phyloP scores from a whole-genome alignment of 352 stramenopile species.

The Phytopythium aichiense region DNA sequence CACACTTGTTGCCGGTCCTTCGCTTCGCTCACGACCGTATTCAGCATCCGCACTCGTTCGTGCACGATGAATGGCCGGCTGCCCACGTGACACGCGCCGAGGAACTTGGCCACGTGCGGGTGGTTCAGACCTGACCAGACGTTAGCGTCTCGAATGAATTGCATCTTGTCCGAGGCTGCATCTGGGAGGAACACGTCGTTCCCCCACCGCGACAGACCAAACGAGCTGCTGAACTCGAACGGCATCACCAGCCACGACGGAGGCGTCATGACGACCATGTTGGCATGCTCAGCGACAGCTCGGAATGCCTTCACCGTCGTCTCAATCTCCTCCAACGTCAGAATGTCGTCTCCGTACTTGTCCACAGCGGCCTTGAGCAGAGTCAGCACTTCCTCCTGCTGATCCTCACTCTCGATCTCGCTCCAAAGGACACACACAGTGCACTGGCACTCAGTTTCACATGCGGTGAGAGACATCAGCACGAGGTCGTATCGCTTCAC shows the following conservation, averaged over 20 bases:
- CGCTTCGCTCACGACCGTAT: not conserved
- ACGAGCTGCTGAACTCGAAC: conserved; percentile 1
- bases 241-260: not conserved
- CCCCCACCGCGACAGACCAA: not conserved
- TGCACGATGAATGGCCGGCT: conserved; percentile 1
- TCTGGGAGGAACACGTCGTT: not conserved
- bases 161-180: not conserved
- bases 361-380: not conserved
- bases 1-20: not conserved
- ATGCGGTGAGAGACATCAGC: not conserved
- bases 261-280: not conserved
- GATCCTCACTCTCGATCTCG: not conserved
- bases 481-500: not conserved
- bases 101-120: conserved; percentile 16
- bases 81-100: conserved; percentile 15
- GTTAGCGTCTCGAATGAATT: not conserved
- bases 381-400: not conserved
- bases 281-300: not conserved
- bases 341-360: not conserved
- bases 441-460: not conserved
- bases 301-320: not conserved
- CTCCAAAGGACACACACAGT: not conserved
- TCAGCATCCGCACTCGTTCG: not conserved
- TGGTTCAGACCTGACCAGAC: conserved; percentile 9
- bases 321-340: not conserved